A percentile compares a stretch with the other conserved stretches of the same genome.
Conservation (phyloP, 768 basidiomycete species). For the Leccinellum luteum region DNA sequence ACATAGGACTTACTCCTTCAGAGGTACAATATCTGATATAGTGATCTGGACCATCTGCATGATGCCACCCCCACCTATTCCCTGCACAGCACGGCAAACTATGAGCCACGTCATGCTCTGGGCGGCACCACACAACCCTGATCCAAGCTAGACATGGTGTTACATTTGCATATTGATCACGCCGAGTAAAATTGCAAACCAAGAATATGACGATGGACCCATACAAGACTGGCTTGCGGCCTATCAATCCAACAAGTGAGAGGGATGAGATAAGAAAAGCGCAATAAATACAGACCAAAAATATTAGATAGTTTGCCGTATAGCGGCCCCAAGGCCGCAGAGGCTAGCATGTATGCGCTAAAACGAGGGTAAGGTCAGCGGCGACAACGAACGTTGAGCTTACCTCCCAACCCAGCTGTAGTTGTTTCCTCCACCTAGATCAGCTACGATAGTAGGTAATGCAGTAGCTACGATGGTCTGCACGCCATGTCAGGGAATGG, state of each 20-base stretch:
- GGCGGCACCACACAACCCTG: constrained; percentile 43
- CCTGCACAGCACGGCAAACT: constrained; percentile 40
- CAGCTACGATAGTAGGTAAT: constrained; percentile 46
- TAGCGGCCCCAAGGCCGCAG: constrained; percentile 39
- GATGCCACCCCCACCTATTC: constrained; percentile 42
- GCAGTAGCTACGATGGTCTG: constrained; percentile 49
- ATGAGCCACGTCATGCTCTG: constrained; percentile 44
- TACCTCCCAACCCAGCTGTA: constrained; percentile 53
- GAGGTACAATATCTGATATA: constrained; percentile 38
- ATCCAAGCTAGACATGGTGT: constrained; percentile 29
- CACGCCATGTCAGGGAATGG: not conserved
- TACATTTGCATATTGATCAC: not conserved
- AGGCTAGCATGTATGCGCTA: constrained; percentile 48
- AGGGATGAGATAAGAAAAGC: not conserved
- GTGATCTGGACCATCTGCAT: constrained; percentile 37
- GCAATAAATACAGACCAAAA: constrained; percentile 24
- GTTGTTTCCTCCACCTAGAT: constrained; percentile 42
- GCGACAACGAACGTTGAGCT: not conserved
- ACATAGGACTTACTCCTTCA: constrained; percentile 28
- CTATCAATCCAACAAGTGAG: constrained; percentile 12
- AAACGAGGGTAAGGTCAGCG: not conserved
- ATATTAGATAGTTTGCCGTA: constrained; percentile 51
- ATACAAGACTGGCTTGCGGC: constrained; percentile 39
- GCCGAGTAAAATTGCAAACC: constrained; percentile 15
- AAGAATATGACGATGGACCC: constrained; percentile 37